phyloP scores from a whole-genome alignment of 2,329 filamentous ascomycete genomes.

The Colletotrichum chrysophilum region DNA sequence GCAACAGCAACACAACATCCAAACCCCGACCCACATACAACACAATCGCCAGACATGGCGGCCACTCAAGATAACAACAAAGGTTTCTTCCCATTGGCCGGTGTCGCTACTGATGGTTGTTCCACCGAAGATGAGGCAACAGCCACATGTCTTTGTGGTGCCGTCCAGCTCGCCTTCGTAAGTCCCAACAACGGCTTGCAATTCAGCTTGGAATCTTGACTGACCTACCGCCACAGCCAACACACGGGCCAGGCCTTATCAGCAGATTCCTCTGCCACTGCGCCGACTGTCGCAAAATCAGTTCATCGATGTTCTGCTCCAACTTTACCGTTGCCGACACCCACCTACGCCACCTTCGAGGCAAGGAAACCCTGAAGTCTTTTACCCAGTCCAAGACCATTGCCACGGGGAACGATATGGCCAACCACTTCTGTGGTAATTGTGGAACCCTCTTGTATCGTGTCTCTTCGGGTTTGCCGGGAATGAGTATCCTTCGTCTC shows the following conservation, averaged over 20 bases:
- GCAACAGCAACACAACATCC: neutral
- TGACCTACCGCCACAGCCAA: slow-evolving; percentile 39
- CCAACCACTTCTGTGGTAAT: slow-evolving; percentile 63
- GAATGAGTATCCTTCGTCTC: slow-evolving; percentile 53
- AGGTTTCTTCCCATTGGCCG: slow-evolving; percentile 37
- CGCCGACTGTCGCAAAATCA: slow-evolving; percentile 66
- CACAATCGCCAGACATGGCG: neutral
- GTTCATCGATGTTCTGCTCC: slow-evolving; percentile 65
- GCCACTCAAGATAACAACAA: neutral
- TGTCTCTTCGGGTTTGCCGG: slow-evolving; percentile 47
- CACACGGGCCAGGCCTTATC: slow-evolving; percentile 47
- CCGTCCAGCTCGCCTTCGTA: slow-evolving; percentile 59
- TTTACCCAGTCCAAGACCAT: slow-evolving; percentile 55
- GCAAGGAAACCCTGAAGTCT: slow-evolving; percentile 51
- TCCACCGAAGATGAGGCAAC: slow-evolving; percentile 53
- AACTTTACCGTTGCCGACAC: slow-evolving; percentile 58
- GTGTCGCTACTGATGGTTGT: slow-evolving; percentile 45
- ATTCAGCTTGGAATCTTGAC: neutral
- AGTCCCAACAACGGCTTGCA: slow-evolving; percentile 24
- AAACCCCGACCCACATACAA: neutral
- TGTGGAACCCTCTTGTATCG: slow-evolving; percentile 69
- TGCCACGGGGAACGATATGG: slow-evolving; percentile 55
- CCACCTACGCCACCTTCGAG: slow-evolving; percentile 53
- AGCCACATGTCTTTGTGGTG: slow-evolving; percentile 63
- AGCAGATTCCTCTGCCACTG: slow-evolving; percentile 65